Evolutionary conservation across 2,329 filamentous ascomycete genomes (phyloP).

Genomic region (Tolypocladium amazonense): DNA sequence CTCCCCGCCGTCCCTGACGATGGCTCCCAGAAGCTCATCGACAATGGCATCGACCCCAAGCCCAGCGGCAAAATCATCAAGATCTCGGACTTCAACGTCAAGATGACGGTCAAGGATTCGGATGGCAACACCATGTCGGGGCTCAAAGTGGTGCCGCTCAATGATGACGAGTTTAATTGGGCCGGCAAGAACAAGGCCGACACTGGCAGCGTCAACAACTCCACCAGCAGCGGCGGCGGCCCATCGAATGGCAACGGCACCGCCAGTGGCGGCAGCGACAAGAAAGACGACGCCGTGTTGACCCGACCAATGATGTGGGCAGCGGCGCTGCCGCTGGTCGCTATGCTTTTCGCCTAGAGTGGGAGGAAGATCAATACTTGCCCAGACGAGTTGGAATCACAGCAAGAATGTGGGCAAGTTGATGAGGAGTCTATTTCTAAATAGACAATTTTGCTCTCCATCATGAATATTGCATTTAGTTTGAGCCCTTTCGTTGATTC

Average conservation of each 20-base stretch:
- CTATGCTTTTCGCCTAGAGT: slow-evolving; percentile 21
- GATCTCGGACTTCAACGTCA: slow-evolving; percentile 53
- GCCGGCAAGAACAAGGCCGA: slow-evolving; percentile 30
- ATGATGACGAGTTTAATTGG: slow-evolving; percentile 33
- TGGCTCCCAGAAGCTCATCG: slow-evolving; percentile 58
- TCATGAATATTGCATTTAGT: background rate
- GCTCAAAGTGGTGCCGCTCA: slow-evolving; percentile 37
- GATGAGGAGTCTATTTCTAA: slow-evolving; percentile 4
- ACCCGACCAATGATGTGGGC: slow-evolving; percentile 20
- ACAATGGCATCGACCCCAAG: slow-evolving; percentile 59
- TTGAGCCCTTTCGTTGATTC: background rate
- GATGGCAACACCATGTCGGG: slow-evolving; percentile 29
- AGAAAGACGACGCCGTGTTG: slow-evolving; percentile 17
- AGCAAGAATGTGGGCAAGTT: background rate
- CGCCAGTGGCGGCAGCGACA: slow-evolving; percentile 9
- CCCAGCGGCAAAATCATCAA: slow-evolving; percentile 58
- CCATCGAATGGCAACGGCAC: background rate
- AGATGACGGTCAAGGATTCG: slow-evolving; percentile 27
- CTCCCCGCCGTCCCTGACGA: slow-evolving; percentile 57
- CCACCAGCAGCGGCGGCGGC: slow-evolving; percentile 4
- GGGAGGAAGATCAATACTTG: background rate
- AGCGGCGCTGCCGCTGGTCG: slow-evolving; percentile 20
- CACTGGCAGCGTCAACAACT: slow-evolving; percentile 18
- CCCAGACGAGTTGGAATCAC: background rate
- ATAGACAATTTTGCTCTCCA: slow-evolving; percentile 3